These are phyloP conservation scores for Nakaseomyces bracarensis DNA, from an alignment of 1,139 yeast genomes.

Conservation along the genomic window DNA sequence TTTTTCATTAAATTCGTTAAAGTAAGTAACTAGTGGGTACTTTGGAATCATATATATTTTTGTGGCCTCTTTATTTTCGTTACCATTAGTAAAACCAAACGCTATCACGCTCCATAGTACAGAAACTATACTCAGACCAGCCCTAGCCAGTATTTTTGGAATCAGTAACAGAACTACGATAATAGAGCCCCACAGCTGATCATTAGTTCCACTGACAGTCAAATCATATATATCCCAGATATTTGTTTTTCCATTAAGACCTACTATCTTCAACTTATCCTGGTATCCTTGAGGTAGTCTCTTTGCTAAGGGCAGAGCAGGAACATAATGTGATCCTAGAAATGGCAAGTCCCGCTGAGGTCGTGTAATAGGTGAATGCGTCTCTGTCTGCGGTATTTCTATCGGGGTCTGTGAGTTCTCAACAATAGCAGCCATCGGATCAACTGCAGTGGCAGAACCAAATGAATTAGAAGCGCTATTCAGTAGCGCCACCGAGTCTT, in stretches of 20 bases:
- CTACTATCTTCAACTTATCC: conserved; percentile 23
- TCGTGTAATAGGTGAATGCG: not conserved
- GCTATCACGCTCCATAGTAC: conserved; percentile 20
- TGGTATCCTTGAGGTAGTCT: conserved; percentile 28
- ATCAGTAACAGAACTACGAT: conserved; percentile 21
- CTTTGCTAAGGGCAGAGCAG: conserved; percentile 30
- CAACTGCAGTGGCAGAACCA: conserved; percentile 11
- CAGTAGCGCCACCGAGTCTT: conserved; percentile 19
- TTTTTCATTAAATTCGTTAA: not conserved
- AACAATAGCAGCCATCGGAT: conserved; percentile 12
- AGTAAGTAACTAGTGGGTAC: not conserved
- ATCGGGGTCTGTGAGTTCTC: not conserved
- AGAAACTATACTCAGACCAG: conserved; percentile 19
- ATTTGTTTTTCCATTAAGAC: conserved; percentile 11
- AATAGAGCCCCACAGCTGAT: conserved; percentile 13
- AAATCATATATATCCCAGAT: conserved; percentile 4
- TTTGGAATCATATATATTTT: conserved; percentile 17
- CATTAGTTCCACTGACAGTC: conserved; percentile 1
- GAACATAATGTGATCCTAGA: conserved; percentile 15
- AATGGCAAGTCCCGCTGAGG: conserved; percentile 12
- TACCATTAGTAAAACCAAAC: conserved; percentile 16
- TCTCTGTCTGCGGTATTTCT: not conserved
- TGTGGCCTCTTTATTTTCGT: conserved; percentile 9
- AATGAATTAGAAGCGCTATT: conserved; percentile 15
- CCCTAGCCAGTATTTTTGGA: conserved; percentile 21